These are phyloP conservation scores for Chloroidium sp. DNA, from an alignment of 163 green algal species.

Conservation along the genomic window DNA sequence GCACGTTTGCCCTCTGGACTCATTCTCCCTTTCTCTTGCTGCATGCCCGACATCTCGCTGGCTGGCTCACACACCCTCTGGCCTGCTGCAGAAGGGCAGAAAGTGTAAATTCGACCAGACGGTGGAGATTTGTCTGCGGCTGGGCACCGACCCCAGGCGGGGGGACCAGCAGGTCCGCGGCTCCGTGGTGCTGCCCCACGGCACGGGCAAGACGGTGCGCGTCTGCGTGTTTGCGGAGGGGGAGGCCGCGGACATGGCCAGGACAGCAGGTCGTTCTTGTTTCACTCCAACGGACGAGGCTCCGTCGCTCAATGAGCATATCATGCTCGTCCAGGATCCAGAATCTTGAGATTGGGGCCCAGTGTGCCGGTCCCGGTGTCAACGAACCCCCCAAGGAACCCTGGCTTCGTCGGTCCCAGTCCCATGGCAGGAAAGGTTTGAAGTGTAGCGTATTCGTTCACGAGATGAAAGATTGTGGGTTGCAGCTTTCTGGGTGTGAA, in stretches of 20 bases:
- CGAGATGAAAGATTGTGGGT: no score
- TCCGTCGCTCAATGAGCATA: neutral
- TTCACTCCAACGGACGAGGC: neutral
- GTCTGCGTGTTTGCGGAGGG: constrained; percentile 74
- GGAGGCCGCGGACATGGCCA: constrained; percentile 48
- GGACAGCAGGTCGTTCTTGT: constrained; percentile 31
- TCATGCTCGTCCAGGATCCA: neutral
- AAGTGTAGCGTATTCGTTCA: no score
- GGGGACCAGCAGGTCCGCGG: constrained; percentile 78
- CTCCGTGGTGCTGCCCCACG: constrained; percentile 62
- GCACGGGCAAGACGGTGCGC: constrained; percentile 57
- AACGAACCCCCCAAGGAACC: no score
- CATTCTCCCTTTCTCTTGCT: no score
- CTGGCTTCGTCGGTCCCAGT: no score
- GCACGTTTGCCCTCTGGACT: no score
- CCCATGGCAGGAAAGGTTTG: no score
- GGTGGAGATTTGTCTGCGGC: constrained; percentile 50
- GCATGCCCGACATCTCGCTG: no score
- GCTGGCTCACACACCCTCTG: no score
- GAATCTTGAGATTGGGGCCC: neutral
- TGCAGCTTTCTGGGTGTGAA: no score
- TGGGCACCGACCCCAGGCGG: constrained; percentile 55
- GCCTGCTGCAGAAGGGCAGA: no score
- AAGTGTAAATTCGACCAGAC: constrained; percentile 40
- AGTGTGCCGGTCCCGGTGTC: no score